Evolutionary conservation across 2,329 filamentous ascomycete genomes (phyloP), one percentile per base, ranked within the genome.

Genomic region (Neoarthrinium moseri): DNA sequence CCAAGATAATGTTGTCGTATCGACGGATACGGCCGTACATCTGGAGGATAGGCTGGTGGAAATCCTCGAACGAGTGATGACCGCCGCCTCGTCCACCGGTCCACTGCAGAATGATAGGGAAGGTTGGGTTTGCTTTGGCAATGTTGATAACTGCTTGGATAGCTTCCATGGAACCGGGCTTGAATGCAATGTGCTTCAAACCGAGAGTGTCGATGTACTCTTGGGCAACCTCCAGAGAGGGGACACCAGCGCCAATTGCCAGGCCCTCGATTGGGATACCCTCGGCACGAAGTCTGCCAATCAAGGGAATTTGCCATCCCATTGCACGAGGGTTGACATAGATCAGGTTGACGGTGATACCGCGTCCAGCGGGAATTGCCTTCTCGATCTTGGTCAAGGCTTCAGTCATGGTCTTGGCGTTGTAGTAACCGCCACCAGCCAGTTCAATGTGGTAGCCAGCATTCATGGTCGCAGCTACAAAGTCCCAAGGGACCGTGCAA

Each of bases 81-180:
- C 91, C 91, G 72, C 91, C 91, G 55, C 91, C 91, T 69, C 91
- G 87, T 32, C 91, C 91, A 63, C 91, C 91, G 49, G 91, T 96
- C 91, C 91, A 96, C 70, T 96, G 91, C 51, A 96, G 74, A 43
- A 96, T 83, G 43, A 96, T 81, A n/a, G 91, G 91, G 77, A 96
- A 96, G 22, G 81, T 85, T 2, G 91, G 91, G 65, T 96, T 94
- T n/a, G 89, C 89, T 70, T 89, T 94, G 53, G 91, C 91, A 59
- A 96, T 91, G 68, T 95, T 94, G 69, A 96, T 86, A 48, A 95
- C 89, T 24, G 87, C 75, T 65, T 96, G 89, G 51, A 96, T 95
- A 3, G 87, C 89, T 52, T 95, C 89, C 39, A 86, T 78, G 13
- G 91, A 95, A 49, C 91, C 91, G 23, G 91, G 91, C 76, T 96